Conservation (phyloP, 352 stramenopile species). For the Thraustotheca clavata region DNA sequence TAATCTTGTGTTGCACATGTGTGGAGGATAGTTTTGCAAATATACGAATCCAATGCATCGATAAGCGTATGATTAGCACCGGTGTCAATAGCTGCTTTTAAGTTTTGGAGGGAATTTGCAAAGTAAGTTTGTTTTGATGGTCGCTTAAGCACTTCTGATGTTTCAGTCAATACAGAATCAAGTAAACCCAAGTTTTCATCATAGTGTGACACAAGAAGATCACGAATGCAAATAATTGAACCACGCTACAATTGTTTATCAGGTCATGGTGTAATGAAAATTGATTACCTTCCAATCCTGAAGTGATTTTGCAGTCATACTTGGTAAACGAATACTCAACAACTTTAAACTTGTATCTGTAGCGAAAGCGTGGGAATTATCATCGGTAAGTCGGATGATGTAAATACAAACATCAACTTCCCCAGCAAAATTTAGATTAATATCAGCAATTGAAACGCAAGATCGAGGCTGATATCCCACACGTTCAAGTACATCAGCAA, state of each 20-base stretch:
- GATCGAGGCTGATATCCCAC: constrained; percentile 18
- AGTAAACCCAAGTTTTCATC: constrained; percentile 1
- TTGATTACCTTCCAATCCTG: constrained; percentile 16
- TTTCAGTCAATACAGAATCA: constrained; percentile 12
- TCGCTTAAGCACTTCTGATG: not conserved
- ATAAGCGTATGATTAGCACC: not conserved
- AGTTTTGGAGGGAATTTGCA: not conserved
- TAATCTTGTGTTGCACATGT: not conserved
- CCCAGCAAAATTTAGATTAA: constrained; percentile 17
- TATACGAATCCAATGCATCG: not conserved
- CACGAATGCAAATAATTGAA: constrained; percentile 3
- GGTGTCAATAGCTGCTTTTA: constrained; percentile 4
- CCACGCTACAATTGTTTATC: not conserved
- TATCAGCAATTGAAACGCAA: constrained; percentile 5
- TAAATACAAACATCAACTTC: constrained; percentile 46
- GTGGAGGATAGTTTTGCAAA: constrained; percentile 2
- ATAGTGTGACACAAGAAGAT: constrained; percentile 18
- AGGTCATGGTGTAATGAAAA: not conserved
- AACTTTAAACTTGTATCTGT: constrained; percentile 24
- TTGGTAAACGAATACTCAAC: not conserved
- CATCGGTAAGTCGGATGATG: constrained; percentile 30
- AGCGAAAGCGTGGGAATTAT: constrained; percentile 25
- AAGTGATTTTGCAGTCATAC: not conserved
- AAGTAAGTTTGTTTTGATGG: constrained; percentile 14
- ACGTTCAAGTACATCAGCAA: constrained; percentile 1